These are phyloP conservation scores for Barnettozyma populi DNA, from an alignment of 805 yeast genomes.

Conservation along the genomic window DNA sequence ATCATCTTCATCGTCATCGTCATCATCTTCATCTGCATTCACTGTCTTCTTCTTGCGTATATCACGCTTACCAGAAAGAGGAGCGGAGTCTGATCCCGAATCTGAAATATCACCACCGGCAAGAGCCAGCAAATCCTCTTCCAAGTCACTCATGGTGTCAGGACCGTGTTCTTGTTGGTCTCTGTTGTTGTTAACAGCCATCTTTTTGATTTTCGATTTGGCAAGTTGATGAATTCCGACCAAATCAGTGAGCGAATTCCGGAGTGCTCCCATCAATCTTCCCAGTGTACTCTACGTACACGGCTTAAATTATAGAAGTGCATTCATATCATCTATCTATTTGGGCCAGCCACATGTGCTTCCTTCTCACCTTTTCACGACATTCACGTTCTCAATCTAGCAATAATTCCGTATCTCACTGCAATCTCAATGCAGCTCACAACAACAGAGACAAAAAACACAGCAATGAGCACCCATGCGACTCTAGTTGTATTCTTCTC, in stretches of 20 bases:
- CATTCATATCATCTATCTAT: not conserved
- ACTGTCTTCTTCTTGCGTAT: slow-evolving; percentile 22
- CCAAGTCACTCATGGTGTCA: slow-evolving; percentile 48
- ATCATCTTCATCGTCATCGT: slow-evolving; percentile 35
- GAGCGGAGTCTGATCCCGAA: slow-evolving; percentile 28
- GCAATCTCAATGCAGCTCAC: slow-evolving; percentile 73
- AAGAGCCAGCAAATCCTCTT: slow-evolving; percentile 91
- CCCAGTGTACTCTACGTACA: too few relatives aligned
- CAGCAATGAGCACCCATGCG: slow-evolving; percentile 82
- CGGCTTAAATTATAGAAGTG: not conserved
- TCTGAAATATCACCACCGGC: slow-evolving; percentile 66
- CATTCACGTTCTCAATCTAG: not conserved
- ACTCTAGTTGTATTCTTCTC: slow-evolving; percentile 89
- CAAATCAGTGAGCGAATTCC: not conserved
- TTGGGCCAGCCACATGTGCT: not conserved
- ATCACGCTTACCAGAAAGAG: slow-evolving; percentile 28
- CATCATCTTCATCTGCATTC: slow-evolving; percentile 20
- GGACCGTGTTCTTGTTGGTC: not conserved
- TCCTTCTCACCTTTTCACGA: too few relatives aligned
- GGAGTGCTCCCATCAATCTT: too few relatives aligned
- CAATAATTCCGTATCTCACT: slow-evolving; percentile 37
- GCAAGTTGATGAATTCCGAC: not conserved
- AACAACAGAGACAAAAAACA: slow-evolving; percentile 69
- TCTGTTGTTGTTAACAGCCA: not conserved
- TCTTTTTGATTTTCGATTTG: not conserved